Base-by-base conservation (phyloP, 2,329 filamentous ascomycete species). In the Alternaria atra region DNA sequence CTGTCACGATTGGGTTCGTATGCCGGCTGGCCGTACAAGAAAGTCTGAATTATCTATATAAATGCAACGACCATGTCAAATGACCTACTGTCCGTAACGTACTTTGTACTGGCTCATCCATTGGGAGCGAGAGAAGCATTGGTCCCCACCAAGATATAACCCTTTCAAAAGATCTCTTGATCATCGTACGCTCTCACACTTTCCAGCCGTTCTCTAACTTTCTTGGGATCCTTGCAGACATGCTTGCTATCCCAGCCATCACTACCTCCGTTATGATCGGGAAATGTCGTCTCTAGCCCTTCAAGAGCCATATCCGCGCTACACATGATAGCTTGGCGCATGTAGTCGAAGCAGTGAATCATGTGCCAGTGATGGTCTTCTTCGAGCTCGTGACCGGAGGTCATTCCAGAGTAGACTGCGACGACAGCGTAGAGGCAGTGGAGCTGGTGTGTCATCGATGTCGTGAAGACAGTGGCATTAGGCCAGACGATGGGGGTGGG, bases 361-460 rank as follows among this genome's bases (percentile, higher is more conserved):
- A 76, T 76, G 52, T 77, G 75, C 75, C 74, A 76, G 61, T 76
- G 75, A 52, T 77, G 74, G 48, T 76, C 73, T 32, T 77, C 74
- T 39, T 73, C 71, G 12, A 77, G 61, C 17, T 64, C 42, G 34
- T 67, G 67, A 29, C 66, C 63, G 23, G 64, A 67, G 7, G 62
- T 75, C 32, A 77, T 61, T 6, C 71, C 73, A 1, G 65, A 70
- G 60, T 77, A 77, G 13, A 73, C 71, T 27, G 74, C 68, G 6
- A 74, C 74, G 12, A 77, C 70, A 20, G 74, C 75, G 60, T 73
- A 77, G 2, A 77, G 60, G 51, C 73, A 77, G 63, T 77, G 73
- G 30, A 77, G 65, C 37, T 77, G 74, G 48, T 77, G 74, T 27
- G 74, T 77, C 72, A 77, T 73, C 6, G 67, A 70, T 3, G 74